Percentiles rank a stretch among this genome's conserved stretches.
These are phyloP conservation scores for Paramecium caudatum DNA, from an alignment of 73 alveolate species.

Conservation along the genomic window DNA sequence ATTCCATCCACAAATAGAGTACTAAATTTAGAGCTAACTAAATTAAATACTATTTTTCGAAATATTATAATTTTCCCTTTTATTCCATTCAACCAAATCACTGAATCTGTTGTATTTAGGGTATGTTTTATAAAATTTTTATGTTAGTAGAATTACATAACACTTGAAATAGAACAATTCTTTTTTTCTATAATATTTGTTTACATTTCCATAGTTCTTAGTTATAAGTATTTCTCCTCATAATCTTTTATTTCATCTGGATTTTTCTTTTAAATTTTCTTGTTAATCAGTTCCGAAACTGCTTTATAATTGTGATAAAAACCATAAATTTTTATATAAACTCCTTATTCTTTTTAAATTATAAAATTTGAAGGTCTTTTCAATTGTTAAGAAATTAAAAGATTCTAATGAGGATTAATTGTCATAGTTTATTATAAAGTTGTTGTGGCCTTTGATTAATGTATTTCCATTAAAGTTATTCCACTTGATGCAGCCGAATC, in stretches of 20 bases:
- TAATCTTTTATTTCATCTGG: neutral
- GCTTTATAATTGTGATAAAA: slow-evolving; percentile 33
- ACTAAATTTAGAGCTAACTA: neutral
- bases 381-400: neutral
- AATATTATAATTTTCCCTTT: neutral
- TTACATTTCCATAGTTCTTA: neutral
- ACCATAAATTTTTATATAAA: slow-evolving; percentile 13
- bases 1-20: neutral
- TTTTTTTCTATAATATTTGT: neutral
- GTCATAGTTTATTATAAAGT: neutral
- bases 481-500: slow-evolving; percentile 34
- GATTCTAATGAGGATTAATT: neutral
- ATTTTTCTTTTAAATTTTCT: neutral
- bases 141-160: neutral
- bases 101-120: neutral
- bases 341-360: neutral
- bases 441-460: neutral
- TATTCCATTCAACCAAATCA: slow-evolving; percentile 46
- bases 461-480: neutral
- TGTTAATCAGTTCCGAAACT: neutral
- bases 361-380: neutral
- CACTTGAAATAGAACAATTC: neutral
- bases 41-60: neutral
- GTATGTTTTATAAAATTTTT: neutral
- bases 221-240: neutral